These are phyloP conservation scores for Triticum turgidum DNA, from an alignment of 176 grass and related monocot species.

Conservation along the genomic window DNA sequence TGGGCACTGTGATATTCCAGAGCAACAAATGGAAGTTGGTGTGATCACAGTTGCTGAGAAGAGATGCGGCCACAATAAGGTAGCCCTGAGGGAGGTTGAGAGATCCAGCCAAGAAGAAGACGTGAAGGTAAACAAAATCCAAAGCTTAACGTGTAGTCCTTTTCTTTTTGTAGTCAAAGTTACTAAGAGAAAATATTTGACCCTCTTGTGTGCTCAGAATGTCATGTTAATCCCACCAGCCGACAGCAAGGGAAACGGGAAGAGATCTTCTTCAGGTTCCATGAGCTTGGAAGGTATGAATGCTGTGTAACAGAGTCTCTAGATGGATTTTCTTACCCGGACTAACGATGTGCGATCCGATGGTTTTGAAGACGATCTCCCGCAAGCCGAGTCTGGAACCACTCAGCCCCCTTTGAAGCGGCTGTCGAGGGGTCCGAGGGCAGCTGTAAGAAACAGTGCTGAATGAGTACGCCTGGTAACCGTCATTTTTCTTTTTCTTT, in stretches of 20 bases:
- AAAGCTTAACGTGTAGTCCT: background rate
- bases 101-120: conserved; percentile 7
- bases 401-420: conserved; percentile 31
- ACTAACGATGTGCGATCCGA: conserved; percentile 20
- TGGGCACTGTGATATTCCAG: conserved; percentile 58
- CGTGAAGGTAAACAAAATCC: conserved; percentile 28
- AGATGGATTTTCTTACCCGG: background rate
- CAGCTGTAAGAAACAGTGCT: background rate
- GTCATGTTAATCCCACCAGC: background rate
- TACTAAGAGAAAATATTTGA: background rate
- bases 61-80: conserved; percentile 37
- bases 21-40: conserved; percentile 53
- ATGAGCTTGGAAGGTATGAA: conserved; percentile 1
- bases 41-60: conserved; percentile 55
- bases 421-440: conserved; percentile 27
- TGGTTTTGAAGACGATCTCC: conserved; percentile 5
- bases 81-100: background rate
- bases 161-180: background rate
- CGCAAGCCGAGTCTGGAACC: background rate
- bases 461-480: background rate
- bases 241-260: background rate
- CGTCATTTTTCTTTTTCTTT: background rate
- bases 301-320: background rate
- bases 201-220: background rate
- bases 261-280: conserved; percentile 8